Conservation (phyloP, 2,329 filamentous ascomycete genomes). For the Whalleya microplaca region DNA sequence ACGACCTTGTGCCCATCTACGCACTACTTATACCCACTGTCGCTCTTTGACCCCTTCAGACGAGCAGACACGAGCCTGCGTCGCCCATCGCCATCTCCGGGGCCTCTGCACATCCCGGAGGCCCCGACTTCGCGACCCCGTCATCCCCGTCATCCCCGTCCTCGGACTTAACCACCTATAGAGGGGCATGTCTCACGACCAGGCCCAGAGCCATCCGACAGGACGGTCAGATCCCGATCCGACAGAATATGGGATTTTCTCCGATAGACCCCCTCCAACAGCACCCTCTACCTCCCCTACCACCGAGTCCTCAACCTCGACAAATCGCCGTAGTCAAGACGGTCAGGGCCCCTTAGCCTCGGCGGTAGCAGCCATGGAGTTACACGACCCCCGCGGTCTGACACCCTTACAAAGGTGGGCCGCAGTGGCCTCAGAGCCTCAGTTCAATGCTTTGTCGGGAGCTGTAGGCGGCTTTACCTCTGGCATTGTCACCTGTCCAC, state of each 20-base stretch:
- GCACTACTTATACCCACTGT: conserved; percentile 14
- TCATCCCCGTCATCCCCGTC: conserved; percentile 17
- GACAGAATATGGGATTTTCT: conserved; percentile 43
- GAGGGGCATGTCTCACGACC: conserved; percentile 56
- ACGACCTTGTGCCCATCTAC: conserved; percentile 3
- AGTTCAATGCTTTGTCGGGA: conserved; percentile 84
- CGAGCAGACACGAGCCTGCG: conserved; percentile 15
- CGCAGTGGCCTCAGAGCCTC: conserved; percentile 58
- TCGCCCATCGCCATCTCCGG: conserved; percentile 17
- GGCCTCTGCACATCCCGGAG: conserved; percentile 31
- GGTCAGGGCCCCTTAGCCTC: conserved; percentile 21
- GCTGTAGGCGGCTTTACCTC: conserved; percentile 90
- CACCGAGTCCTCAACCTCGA: conserved; percentile 29
- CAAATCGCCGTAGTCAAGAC: conserved; percentile 22
- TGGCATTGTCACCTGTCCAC: conserved; percentile 91
- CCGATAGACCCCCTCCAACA: conserved; percentile 30
- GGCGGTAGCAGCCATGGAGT: conserved; percentile 34
- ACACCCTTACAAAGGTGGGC: conserved; percentile 61
- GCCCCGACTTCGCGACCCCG: conserved; percentile 21
- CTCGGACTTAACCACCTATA: conserved; percentile 10
- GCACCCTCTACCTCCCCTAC: no score
- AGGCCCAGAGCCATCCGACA: conserved; percentile 42
- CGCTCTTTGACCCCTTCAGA: conserved; percentile 14
- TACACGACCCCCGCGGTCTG: conserved; percentile 35
- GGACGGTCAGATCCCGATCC: conserved; percentile 30